Evolutionary conservation across 2,329 filamentous ascomycete genomes (phyloP), one percentile per base, ranked within the genome.

Genomic region (Neofusicoccum cordaticola): DNA sequence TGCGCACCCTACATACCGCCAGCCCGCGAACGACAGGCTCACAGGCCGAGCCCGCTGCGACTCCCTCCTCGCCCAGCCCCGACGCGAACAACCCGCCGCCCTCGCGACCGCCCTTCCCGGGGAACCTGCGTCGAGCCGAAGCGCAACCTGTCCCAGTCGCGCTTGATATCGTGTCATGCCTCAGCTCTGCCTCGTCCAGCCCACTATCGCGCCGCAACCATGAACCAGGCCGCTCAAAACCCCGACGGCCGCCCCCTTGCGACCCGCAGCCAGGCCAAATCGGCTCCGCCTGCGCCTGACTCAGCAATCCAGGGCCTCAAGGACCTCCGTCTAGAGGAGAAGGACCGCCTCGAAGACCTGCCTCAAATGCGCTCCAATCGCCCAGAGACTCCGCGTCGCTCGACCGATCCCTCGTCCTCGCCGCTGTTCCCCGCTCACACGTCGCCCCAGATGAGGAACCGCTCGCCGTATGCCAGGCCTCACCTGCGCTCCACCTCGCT

Each of bases 401-500:
- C 75, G 63, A 81, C 78, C 27, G 77, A 81, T 47, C 77, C 79
- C 31, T 70, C 74, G 48, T 64, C 70, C 41, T 65, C 70, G 22
- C 60, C 69, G 65, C 50, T 73, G 66, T 67, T 74, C 67, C 66
- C 69, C 69, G 51, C 66, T 63, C 66, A 70, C 71, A 65, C 69
- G 71, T 71, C 69, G 70, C 61, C 67, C 70, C 74, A 73, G 64
- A 74, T 76, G 60, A 77, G 80, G 62, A 83, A 81, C 69, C 76
- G 78, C 34, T 81, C 80, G n/a, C 80, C 80, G 39, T 83, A 82
- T 69, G 75, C 78, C 35, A 75, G 80, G 63, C 72, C 72, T 39
- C 81, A 83, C 71, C 71, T 82, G 22, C 79, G 81, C 64, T 81
- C 80, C 5, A 75, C 79, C 22, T 82, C 80, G 64, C 75, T 77